Evolutionary conservation across 371 early-diverging fungal species (phyloP), one percentile per base, ranked within the genome.

Genomic region (Pancytospora epiphaga): DNA sequence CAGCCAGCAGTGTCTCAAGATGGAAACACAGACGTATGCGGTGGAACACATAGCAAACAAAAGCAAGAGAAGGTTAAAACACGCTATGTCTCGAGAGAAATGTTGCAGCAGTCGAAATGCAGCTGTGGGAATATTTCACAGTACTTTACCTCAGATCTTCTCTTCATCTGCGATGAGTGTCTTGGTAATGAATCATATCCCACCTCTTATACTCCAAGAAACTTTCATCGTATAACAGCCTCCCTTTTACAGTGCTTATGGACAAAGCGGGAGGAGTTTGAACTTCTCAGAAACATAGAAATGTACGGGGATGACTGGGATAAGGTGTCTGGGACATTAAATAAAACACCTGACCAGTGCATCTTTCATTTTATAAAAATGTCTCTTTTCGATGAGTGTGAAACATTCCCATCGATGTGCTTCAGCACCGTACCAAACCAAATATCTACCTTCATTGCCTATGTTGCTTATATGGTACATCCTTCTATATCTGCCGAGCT

Each of bases 261-360:
- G 98, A 85, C 87, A 0, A 91, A 91, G 68, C 88, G 93, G 79
- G 98, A 98, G 77, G 89, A 88, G 4, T 82, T 94, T 27, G 78
- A 89, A 58, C 84, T 98, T 34, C 81, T 98, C 47, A 95, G 94
- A 82, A 96, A 88, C 0, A 83, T 98, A 36, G 96, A 96, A 74
- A 84, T 90, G 84, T 90, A 84, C 82, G 78, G 75, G 49, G 92
- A 94, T 66, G 91, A 94, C 81, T 98, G 98, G 98, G 85, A 86
- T 70, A 85, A 86, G 40, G 88, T 98, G 63, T 85, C 92, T 9
- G 88, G 88, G 39, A 90, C 19, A 9, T 2, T 65, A 2, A 91
- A 91, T 36, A 87, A 89, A 51, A 86, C 89, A 12, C 85, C 89
- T 49, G 92, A 93, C 60, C 88, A 93, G 76, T 98, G 98, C 73